Evolutionary conservation across 2,329 filamentous ascomycete genomes (phyloP).

Genomic region (Microdochium bolleyi): DNA sequence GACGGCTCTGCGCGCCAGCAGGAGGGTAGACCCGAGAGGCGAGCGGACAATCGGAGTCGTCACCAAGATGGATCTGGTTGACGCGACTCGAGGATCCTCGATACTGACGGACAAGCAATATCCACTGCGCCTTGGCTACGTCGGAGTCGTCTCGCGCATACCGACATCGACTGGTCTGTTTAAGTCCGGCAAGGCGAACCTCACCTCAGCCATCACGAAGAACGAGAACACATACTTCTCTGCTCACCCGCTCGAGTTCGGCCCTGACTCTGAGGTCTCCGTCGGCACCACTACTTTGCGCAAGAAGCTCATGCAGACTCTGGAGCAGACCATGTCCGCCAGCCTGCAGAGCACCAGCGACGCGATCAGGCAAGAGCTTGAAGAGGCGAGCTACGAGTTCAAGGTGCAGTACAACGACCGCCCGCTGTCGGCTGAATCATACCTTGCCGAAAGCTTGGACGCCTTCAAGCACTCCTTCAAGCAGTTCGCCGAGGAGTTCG

Average conservation of each 20-base stretch:
- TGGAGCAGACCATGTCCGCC: slow-evolving; percentile 95
- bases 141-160: slow-evolving; percentile 84
- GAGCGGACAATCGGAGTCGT: slow-evolving; percentile 98
- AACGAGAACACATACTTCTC: slow-evolving; percentile 87
- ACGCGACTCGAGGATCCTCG: slow-evolving; percentile 66
- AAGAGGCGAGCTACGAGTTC: slow-evolving; percentile 96
- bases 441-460: slow-evolving; percentile 89
- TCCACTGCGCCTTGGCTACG: slow-evolving; percentile 88
- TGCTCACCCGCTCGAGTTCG: slow-evolving; percentile 73
- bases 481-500: slow-evolving; percentile 83
- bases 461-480: slow-evolving; percentile 98
- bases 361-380: slow-evolving; percentile 87
- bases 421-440: slow-evolving; percentile 89
- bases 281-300: slow-evolving; percentile 82
- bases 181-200: slow-evolving; percentile 71
- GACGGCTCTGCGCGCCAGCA: slow-evolving; percentile 79
- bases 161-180: slow-evolving; percentile 68
- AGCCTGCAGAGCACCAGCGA: slow-evolving; percentile 85
- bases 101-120: slow-evolving; percentile 89
- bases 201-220: slow-evolving; percentile 72
- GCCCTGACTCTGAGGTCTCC: slow-evolving; percentile 60
- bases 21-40: slow-evolving; percentile 85
- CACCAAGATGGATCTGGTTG: slow-evolving; percentile 97
- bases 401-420: slow-evolving; percentile 99
- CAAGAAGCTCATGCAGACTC: slow-evolving; percentile 93